Conservation (phyloP, 2,329 filamentous ascomycete genomes). For the Calonectria pseudoreteaudii region DNA sequence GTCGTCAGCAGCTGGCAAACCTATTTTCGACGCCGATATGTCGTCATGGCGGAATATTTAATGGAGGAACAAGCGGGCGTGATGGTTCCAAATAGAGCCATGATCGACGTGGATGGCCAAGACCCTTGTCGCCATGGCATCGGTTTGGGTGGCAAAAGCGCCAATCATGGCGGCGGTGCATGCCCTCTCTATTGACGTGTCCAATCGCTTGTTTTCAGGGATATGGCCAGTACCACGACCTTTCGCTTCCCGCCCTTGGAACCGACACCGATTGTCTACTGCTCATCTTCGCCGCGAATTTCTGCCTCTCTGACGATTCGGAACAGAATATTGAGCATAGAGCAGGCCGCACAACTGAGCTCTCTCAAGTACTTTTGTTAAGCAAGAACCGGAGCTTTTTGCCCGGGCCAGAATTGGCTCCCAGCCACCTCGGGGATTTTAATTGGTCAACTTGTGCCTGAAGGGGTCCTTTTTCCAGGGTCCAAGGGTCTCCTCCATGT, state of each 20-base stretch:
- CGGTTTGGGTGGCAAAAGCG: constrained; percentile 35
- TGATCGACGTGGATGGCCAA: constrained; percentile 35
- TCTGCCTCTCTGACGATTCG: constrained; percentile 6
- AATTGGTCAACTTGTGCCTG: constrained; percentile 32
- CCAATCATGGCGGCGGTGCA: constrained; percentile 28
- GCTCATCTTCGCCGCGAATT: constrained; percentile 1
- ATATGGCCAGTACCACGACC: constrained; percentile 28
- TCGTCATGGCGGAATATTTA: constrained; percentile 36
- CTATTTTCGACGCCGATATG: constrained; percentile 34
- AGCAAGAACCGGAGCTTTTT: constrained; percentile 37
- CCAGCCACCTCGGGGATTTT: constrained; percentile 13
- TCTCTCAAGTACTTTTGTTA: constrained; percentile 27
- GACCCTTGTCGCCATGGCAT: constrained; percentile 36
- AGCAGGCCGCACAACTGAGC: constrained; percentile 10
- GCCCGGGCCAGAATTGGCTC: constrained; percentile 27
- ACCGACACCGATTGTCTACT: constrained; percentile 16
- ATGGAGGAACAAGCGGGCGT: constrained; percentile 32
- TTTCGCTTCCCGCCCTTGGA: constrained; percentile 31
- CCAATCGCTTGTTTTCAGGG: constrained; percentile 32
- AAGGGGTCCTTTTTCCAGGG: constrained; percentile 33
- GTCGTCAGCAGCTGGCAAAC: constrained; percentile 24
- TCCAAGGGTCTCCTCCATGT: constrained; percentile 32
- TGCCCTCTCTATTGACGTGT: constrained; percentile 24
- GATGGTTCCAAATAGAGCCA: constrained; percentile 30
- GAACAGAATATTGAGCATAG: neutral